These are phyloP conservation scores for Phascolomyces articulosus DNA, from an alignment of 371 early-diverging fungal genomes.

Conservation along the genomic window DNA sequence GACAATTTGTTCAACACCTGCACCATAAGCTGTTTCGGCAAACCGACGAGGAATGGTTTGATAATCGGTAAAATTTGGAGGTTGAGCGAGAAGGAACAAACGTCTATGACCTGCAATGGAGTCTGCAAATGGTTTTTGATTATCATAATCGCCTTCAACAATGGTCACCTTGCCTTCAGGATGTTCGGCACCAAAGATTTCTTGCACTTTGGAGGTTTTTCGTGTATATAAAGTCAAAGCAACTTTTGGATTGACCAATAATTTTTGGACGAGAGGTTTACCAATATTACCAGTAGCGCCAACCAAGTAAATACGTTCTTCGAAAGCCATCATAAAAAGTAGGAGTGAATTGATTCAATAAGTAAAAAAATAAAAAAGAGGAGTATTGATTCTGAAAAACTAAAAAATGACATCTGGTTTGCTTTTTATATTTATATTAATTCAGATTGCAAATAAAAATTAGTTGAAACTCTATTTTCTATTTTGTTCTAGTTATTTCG, in stretches of 20 bases:
- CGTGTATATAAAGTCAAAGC: constrained; percentile 5
- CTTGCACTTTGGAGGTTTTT: background rate
- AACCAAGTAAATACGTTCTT: constrained; percentile 28
- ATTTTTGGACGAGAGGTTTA: constrained; percentile 11
- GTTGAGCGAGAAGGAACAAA: constrained; percentile 24
- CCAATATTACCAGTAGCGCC: constrained; percentile 43
- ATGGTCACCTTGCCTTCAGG: background rate
- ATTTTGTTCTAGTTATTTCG: no score
- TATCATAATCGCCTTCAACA: constrained; percentile 34
- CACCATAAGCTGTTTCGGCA: constrained; percentile 27
- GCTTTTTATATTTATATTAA: no score
- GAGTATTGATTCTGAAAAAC: no score
- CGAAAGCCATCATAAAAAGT: constrained; percentile 1
- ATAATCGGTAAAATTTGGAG: background rate
- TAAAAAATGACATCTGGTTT: no score
- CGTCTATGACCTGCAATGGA: constrained; percentile 32
- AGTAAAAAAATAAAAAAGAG: no score
- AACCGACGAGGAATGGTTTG: background rate
- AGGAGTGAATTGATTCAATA: no score
- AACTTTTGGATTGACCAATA: constrained; percentile 2
- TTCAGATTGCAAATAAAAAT: no score
- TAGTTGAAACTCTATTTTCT: no score
- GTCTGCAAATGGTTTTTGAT: constrained; percentile 18
- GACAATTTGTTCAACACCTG: constrained; percentile 39
- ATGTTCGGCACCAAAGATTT: background rate